These are phyloP conservation scores for Pythium aquatile DNA, from an alignment of 352 stramenopile species.

Conservation along the genomic window DNA sequence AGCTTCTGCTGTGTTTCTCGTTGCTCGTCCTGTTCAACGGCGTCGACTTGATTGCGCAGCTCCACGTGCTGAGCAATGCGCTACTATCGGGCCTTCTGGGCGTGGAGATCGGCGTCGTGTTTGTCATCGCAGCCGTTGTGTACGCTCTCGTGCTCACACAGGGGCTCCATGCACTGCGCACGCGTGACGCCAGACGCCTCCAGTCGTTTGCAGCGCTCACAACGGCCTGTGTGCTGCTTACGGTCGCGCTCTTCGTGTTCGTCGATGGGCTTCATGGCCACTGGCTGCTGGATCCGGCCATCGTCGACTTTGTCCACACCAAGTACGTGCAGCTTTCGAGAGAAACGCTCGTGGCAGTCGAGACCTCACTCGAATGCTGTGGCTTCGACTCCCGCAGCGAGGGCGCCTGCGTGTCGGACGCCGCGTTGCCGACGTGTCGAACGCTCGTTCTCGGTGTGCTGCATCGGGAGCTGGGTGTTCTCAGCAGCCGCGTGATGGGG, in stretches of 20 bases:
- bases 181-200: slow-evolving; percentile 4
- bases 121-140: not conserved
- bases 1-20: slow-evolving; percentile 9
- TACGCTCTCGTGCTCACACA: slow-evolving; percentile 8
- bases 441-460: slow-evolving; percentile 13
- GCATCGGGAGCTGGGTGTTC: slow-evolving; percentile 8
- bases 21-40: slow-evolving; percentile 8
- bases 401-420: slow-evolving; percentile 14
- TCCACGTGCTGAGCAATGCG: slow-evolving; percentile 26
- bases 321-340: slow-evolving; percentile 23
- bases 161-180: slow-evolving; percentile 7
- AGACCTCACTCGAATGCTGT: slow-evolving; percentile 33
- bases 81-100: slow-evolving; percentile 18
- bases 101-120: slow-evolving; percentile 15
- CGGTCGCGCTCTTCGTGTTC: slow-evolving; percentile 10
- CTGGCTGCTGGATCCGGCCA: slow-evolving; percentile 23
- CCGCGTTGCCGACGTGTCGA: slow-evolving; percentile 20
- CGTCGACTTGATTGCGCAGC: slow-evolving; percentile 20
- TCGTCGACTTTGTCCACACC: slow-evolving; percentile 21
- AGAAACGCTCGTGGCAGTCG: slow-evolving; percentile 26
- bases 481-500: slow-evolving; percentile 4
- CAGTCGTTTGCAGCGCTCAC: slow-evolving; percentile 19
- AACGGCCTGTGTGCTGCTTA: slow-evolving; percentile 6
- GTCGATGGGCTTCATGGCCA: slow-evolving; percentile 16
- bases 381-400: slow-evolving; percentile 24